These are phyloP conservation scores for Arabidopsis thaliana DNA, from an alignment of 345 rosid species.

Conservation along the genomic window TAIR10.1 NC_003075.7:8402501-8403000, in stretches of 20 bases:
- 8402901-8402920: background rate
- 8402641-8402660: background rate
- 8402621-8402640: background rate
- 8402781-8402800: conserved; percentile 34
- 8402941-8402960: conserved; percentile 17
- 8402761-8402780: background rate
- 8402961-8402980: conserved; percentile 14
- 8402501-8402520: background rate
- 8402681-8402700: conserved; percentile 31
- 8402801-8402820: conserved; percentile 48
- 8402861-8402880: background rate
- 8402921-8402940: background rate
- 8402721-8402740: background rate
- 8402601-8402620: conserved; percentile 10
- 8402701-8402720: conserved; percentile 30
- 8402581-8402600: conserved; percentile 6
- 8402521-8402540: background rate
- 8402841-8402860: conserved; percentile 19
- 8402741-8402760: background rate
- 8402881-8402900: conserved; percentile 28
- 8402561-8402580: conserved; percentile 14
- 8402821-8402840: conserved; percentile 23
- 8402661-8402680: background rate
- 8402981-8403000: conserved; percentile 15
- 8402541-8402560: background rate